These are phyloP conservation scores for Pythium brassicae DNA, from an alignment of 352 stramenopile genomes.

Conservation along the genomic window DNA sequence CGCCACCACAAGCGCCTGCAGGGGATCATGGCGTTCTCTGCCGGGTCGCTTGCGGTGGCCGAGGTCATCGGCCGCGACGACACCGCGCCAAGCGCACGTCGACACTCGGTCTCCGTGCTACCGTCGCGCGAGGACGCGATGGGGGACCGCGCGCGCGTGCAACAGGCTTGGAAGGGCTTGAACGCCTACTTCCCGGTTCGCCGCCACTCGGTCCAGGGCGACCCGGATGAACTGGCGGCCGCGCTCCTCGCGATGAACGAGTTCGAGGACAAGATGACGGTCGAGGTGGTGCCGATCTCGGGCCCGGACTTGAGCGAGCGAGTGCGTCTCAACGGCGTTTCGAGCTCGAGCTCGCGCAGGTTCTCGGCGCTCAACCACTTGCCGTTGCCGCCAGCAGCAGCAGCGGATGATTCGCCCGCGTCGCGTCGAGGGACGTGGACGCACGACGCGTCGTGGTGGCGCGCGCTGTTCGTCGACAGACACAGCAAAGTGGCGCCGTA, in stretches of 20 bases:
- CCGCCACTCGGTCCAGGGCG: slow-evolving; percentile 32
- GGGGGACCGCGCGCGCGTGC: not conserved
- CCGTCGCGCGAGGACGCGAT: slow-evolving; percentile 19
- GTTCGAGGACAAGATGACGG: slow-evolving; percentile 6
- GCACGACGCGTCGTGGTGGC: not conserved
- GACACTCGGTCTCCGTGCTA: slow-evolving; percentile 24
- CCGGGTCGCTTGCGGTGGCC: slow-evolving; percentile 18
- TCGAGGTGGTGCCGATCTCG: slow-evolving; percentile 3
- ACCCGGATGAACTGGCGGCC: slow-evolving; percentile 13
- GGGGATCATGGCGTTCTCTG: slow-evolving; percentile 31
- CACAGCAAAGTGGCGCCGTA: slow-evolving; percentile 1
- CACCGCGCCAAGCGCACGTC: slow-evolving; percentile 9
- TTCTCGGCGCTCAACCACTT: not conserved
- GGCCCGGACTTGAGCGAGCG: not conserved
- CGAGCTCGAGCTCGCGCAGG: slow-evolving; percentile 1
- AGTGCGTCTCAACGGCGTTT: not conserved
- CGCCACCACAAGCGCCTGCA: slow-evolving; percentile 37
- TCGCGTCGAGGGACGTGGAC: not conserved
- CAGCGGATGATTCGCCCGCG: not conserved
- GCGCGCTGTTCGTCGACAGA: not conserved
- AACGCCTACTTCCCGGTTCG: slow-evolving; percentile 9
- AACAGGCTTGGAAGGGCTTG: slow-evolving; percentile 1
- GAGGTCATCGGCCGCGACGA: slow-evolving; percentile 11
- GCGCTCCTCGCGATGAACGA: slow-evolving; percentile 17
- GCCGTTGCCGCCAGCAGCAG: not conserved